Conservation (phyloP, 352 stramenopile species). For the Globisporangium paddicum region DNA sequence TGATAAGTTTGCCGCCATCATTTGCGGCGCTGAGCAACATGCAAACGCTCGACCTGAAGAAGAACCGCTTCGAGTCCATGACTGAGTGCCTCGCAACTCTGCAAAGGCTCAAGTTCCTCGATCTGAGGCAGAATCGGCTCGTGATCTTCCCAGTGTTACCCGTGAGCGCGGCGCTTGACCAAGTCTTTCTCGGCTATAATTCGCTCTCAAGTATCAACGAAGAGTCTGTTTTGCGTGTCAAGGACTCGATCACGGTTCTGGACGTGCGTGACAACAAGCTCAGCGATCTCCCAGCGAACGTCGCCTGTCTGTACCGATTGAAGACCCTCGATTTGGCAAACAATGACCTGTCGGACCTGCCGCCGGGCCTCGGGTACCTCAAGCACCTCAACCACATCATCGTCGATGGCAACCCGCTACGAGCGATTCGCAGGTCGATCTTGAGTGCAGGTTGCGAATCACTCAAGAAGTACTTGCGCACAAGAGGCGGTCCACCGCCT, state of each 20-base stretch:
- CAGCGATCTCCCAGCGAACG: slow-evolving; percentile 34
- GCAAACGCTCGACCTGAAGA: slow-evolving; percentile 72
- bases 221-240: slow-evolving; percentile 44
- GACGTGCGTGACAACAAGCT: slow-evolving; percentile 85
- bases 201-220: slow-evolving; percentile 51
- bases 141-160: slow-evolving; percentile 57
- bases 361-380: slow-evolving; percentile 70
- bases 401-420: slow-evolving; percentile 70
- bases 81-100: slow-evolving; percentile 35
- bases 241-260: slow-evolving; percentile 68
- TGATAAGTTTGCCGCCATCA: slow-evolving; percentile 38
- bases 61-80: slow-evolving; percentile 58
- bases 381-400: slow-evolving; percentile 76
- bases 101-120: slow-evolving; percentile 52
- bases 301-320: slow-evolving; percentile 53
- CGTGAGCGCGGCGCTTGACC: slow-evolving; percentile 49
- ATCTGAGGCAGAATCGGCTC: slow-evolving; percentile 72
- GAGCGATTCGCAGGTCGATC: slow-evolving; percentile 60
- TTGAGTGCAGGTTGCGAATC: slow-evolving; percentile 62
- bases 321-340: slow-evolving; percentile 83
- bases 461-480: slow-evolving; percentile 83
- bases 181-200: slow-evolving; percentile 81
- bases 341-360: slow-evolving; percentile 75
- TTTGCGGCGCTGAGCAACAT: slow-evolving; percentile 45
- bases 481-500: slow-evolving; percentile 45